Evolutionary conservation across 148 eudicot genomes (phyloP).

Genomic region (Beta vulgaris): DNA sequence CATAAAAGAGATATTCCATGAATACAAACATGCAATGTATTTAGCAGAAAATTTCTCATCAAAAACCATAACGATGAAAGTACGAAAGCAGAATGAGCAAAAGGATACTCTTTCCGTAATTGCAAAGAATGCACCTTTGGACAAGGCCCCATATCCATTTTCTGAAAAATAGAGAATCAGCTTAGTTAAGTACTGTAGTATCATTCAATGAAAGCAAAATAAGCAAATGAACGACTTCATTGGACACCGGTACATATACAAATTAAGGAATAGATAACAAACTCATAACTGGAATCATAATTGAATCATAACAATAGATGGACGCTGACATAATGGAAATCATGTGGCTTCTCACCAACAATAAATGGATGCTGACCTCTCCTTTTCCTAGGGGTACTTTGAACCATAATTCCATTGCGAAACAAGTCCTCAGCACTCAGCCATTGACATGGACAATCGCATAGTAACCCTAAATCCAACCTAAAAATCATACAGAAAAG

Average conservation of each 20-base stretch:
- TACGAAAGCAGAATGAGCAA: not conserved
- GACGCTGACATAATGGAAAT: too few relatives aligned
- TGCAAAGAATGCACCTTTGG: constrained; percentile 94
- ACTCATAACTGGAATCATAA: too few relatives aligned
- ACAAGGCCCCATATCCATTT: constrained; percentile 99
- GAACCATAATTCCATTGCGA: too few relatives aligned
- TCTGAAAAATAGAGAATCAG: constrained; percentile 45
- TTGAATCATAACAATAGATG: too few relatives aligned
- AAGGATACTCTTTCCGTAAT: constrained; percentile 97
- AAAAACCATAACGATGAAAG: not conserved
- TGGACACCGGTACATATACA: not conserved
- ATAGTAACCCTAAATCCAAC: not conserved
- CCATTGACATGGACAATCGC: not conserved
- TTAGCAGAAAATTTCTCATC: not conserved
- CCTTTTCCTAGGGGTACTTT: not conserved
- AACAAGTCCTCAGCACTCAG: too few relatives aligned
- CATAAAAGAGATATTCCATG: not conserved
- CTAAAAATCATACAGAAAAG: too few relatives aligned
- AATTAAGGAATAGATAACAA: too few relatives aligned
- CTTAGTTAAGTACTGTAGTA: not conserved
- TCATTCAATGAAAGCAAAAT: too few relatives aligned
- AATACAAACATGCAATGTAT: not conserved
- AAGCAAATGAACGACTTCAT: too few relatives aligned
- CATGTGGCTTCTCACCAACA: too few relatives aligned
- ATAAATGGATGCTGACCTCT: not conserved